Evolutionary conservation across 225 moss, liverwort and hornwort genomes (phyloP).

Genomic region (Sphagnum contortum): DNA sequence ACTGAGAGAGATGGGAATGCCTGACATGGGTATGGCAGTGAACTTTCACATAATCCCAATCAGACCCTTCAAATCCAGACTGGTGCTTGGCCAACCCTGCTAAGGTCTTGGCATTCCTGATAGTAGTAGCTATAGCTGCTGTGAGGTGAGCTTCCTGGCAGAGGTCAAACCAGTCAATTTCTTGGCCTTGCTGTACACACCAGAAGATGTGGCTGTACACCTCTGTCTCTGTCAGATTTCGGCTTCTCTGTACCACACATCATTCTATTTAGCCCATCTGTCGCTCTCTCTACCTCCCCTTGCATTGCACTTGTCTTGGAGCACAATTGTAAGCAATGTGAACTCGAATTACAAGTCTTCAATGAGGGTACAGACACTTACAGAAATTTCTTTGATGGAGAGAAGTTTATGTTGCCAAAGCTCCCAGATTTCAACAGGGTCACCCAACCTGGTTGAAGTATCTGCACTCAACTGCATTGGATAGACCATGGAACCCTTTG

Average conservation of each 20-base stretch:
- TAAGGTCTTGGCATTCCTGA: slow-evolving; percentile 33
- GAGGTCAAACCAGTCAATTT: slow-evolving; percentile 44
- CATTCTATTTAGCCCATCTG: too few relatives aligned
- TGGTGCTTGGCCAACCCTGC: slow-evolving; percentile 24
- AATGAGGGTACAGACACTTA: too few relatives aligned
- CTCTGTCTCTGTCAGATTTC: slow-evolving; percentile 27
- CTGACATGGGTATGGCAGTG: slow-evolving; percentile 54
- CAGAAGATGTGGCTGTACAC: slow-evolving; percentile 43
- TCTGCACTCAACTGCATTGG: too few relatives aligned
- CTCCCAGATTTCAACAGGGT: too few relatives aligned
- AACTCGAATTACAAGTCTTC: too few relatives aligned
- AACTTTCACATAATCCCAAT: slow-evolving; percentile 32
- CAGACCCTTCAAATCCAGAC: slow-evolving; percentile 29
- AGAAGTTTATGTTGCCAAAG: too few relatives aligned
- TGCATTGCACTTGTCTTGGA: too few relatives aligned
- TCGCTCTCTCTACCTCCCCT: too few relatives aligned
- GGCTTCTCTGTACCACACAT: slow-evolving; percentile 17
- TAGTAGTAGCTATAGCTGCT: slow-evolving; percentile 23
- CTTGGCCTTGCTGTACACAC: slow-evolving; percentile 45
- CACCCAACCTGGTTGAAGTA: too few relatives aligned
- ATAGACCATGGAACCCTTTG: too few relatives aligned
- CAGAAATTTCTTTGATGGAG: too few relatives aligned
- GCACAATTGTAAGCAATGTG: too few relatives aligned
- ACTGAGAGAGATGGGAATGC: slow-evolving; percentile 23
- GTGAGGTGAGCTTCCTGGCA: slow-evolving; percentile 41